Base-by-base conservation (phyloP, 768 basidiomycete genomes). In the Pisolithus marmoratus region DNA sequence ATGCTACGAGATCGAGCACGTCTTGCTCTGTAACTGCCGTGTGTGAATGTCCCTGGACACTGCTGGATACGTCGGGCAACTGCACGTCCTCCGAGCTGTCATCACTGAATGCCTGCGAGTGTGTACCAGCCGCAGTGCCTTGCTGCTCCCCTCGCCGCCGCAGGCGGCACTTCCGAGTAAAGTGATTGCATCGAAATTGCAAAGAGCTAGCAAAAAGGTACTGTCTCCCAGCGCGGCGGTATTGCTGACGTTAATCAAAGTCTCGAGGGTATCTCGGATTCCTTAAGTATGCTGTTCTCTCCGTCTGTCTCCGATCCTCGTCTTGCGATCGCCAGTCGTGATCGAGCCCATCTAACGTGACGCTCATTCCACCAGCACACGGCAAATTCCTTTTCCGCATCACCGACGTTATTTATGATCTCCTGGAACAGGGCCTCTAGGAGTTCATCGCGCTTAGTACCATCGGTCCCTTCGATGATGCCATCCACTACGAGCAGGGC, bases 321-420 rank as follows among this genome's bases (percentile, higher is more conserved):
- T 20, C 38, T 40, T 31, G 12, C 20, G 26, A 2, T 44, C 45
- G 29, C n/a, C 47, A 23, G 8, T 14, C 36, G 47, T 24, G 41
- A 37, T 15, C 22, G 38, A 23, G 24, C 54, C 68, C 67, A 69
- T 29, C 63, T 58, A 11, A 24, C 34, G 3, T 56, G 54, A 43
- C 79, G 69, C 50, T 77, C 73, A 62, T 81, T 76, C 89, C 89
- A 91, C 89, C 89, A 91, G 42, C 67, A 70, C 67, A 90, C 76
- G 38, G 69, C 81, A 54, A 74, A 74, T 61, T 80, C 81, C 69
- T 84, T 88, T 70, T 86, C 85, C 40, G 72, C 71, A 62, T 90
- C 86, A 14, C 83, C 85, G 2, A 85, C 77, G 40, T 72, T 74
- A 61, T 82, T 79, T 59, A 80, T 66, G 31, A 91, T 76, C 65